These are phyloP conservation scores for Cynara cardunculus DNA, from an alignment of 129 eudicot genomes.

Conservation along the genomic window DNA sequence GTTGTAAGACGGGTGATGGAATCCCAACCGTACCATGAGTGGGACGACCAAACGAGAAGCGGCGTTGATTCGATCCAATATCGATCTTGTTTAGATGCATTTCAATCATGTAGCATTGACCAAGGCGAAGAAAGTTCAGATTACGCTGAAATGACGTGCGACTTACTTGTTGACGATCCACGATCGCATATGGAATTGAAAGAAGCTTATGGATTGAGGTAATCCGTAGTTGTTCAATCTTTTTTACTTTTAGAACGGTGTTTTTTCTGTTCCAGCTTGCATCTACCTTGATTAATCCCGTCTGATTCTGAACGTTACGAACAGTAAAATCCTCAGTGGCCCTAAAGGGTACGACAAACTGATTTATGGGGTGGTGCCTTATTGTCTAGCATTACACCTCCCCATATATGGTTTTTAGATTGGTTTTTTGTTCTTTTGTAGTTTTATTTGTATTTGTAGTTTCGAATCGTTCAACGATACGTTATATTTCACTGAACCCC, in stretches of 20 bases:
- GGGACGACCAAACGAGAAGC: not conserved
- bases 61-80: not conserved
- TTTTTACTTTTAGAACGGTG: not conserved
- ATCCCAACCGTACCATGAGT: not conserved
- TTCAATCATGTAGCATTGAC: constrained; percentile 5
- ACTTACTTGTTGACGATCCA: constrained; percentile 26
- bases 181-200: constrained; percentile 21
- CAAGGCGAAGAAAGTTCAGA: constrained; percentile 6
- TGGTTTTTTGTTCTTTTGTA: too few species aligned
- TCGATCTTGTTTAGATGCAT: constrained; percentile 14
- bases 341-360: too few species aligned
- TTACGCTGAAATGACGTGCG: constrained; percentile 19
- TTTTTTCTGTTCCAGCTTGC: too few species aligned
- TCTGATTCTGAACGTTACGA: not conserved
- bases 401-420: not conserved
- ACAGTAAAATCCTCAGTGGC: too few species aligned
- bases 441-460: constrained; percentile 1
- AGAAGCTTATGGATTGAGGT: constrained; percentile 37
- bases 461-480: constrained; percentile 25
- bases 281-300: not conserved
- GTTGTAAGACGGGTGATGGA: not conserved
- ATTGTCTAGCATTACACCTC: not conserved
- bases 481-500: not conserved
- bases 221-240: not conserved
- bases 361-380: not conserved